Conservation (phyloP, 345 rosid species). For the Brassica carinata region DNA sequence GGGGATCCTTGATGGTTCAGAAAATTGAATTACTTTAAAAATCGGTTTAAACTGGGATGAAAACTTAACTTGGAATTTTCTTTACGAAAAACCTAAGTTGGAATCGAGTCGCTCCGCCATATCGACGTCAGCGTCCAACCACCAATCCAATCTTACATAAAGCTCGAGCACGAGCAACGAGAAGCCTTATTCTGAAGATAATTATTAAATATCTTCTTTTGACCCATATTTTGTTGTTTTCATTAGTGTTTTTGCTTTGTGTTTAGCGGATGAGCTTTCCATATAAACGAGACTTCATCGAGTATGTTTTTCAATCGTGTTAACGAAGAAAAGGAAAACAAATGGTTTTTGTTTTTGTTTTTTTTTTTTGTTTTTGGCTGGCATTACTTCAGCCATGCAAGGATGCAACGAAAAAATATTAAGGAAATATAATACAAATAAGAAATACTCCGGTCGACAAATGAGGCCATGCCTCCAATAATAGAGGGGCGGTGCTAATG, state of each 20-base stretch:
- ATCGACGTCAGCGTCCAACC: not conserved
- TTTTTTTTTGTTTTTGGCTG: not conserved
- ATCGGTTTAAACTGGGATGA: not conserved
- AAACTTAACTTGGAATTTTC: not conserved
- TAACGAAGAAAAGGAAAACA: not conserved
- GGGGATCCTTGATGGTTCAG: not conserved
- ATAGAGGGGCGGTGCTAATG: conserved; percentile 30
- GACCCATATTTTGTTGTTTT: not conserved
- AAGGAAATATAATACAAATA: not conserved
- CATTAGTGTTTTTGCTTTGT: not conserved
- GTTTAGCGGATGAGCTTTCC: not conserved
- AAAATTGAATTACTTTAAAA: not conserved
- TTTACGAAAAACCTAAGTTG: not conserved
- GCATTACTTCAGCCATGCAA: not conserved
- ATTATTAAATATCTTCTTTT: not conserved
- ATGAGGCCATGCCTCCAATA: conserved; percentile 30
- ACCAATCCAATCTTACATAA: not conserved
- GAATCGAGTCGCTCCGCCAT: not conserved
- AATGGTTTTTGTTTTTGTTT: not conserved
- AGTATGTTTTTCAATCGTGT: not conserved
- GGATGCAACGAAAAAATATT: not conserved
- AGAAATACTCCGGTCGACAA: not conserved
- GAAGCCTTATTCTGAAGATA: not conserved
- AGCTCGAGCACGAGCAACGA: not conserved
- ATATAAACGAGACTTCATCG: not conserved